A percentile compares a stretch with the other conserved stretches of the same genome.
Conservation (phyloP, 2,329 filamentous ascomycete genomes). For the Falciphora oryzae region DNA sequence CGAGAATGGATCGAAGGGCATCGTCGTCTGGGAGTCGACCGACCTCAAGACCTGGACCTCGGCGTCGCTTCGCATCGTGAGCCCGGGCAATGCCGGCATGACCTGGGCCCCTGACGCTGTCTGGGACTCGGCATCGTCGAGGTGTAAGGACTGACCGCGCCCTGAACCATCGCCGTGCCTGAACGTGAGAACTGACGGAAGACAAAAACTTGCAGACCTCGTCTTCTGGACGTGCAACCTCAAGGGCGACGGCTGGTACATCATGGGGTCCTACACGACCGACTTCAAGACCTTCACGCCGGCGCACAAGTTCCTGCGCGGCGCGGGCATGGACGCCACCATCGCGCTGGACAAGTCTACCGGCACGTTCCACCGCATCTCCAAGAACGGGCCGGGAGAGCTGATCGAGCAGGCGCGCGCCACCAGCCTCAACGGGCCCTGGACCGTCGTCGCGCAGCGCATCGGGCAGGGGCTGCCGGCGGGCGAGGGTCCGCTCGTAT, state of each 20-base stretch:
- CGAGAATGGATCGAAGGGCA: slow-evolving; percentile 37
- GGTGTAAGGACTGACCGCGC: not conserved
- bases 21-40: slow-evolving; percentile 47
- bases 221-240: slow-evolving; percentile 38
- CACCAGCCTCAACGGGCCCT: slow-evolving; percentile 12
- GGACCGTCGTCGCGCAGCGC: slow-evolving; percentile 12
- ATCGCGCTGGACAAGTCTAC: slow-evolving; percentile 10
- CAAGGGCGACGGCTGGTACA: slow-evolving; percentile 15
- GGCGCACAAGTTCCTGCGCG: slow-evolving; percentile 11
- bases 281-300: slow-evolving; percentile 15
- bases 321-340: slow-evolving; percentile 16
- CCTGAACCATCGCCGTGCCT: not conserved
- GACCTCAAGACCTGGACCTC: slow-evolving; percentile 45
- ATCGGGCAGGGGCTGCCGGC: slow-evolving; percentile 15
- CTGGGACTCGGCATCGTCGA: slow-evolving; percentile 33
- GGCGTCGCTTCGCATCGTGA: slow-evolving; percentile 39
- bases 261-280: slow-evolving; percentile 13
- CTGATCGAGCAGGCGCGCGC: slow-evolving; percentile 14
- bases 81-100: slow-evolving; percentile 42
- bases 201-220: slow-evolving; percentile 19
- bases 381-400: slow-evolving; percentile 16
- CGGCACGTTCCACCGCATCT: slow-evolving; percentile 13
- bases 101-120: slow-evolving; percentile 50
- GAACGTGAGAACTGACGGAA: not conserved
- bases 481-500: slow-evolving; percentile 16